These are phyloP conservation scores for Tetrapyrgos nigripes DNA, from an alignment of 1,284 basidiomycete species.

Conservation along the genomic window DNA sequence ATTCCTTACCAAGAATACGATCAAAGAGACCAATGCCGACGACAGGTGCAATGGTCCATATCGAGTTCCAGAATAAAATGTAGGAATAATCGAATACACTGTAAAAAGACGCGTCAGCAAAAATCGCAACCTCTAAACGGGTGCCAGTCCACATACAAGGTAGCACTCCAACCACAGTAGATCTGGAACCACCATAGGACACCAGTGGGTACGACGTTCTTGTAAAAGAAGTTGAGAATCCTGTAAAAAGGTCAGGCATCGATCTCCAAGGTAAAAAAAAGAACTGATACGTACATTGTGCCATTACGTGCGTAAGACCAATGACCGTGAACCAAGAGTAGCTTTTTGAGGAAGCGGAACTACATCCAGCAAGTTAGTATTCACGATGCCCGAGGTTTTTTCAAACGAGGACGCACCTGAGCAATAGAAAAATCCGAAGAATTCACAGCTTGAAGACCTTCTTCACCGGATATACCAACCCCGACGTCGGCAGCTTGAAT, in stretches of 20 bases:
- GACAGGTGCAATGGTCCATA: conserved; percentile 96
- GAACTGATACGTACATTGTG: conserved; percentile 66
- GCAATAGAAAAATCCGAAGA: conserved; percentile 97
- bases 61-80: conserved; percentile 97
- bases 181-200: conserved; percentile 99
- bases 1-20: conserved; percentile 77
- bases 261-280: not conserved
- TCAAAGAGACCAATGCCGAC: conserved; percentile 96
- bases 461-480: conserved; percentile 95
- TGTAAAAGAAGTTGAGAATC: conserved; percentile 99
- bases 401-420: conserved; percentile 57
- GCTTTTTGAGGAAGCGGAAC: conserved; percentile 92
- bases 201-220: conserved; percentile 95
- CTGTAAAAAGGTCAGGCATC: conserved; percentile 41
- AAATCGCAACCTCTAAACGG: not conserved
- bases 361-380: conserved; percentile 32
- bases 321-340: conserved; percentile 95
- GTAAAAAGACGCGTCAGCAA: conserved; percentile 8
- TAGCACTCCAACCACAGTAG: conserved; percentile 94
- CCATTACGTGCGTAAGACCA: conserved; percentile 98
- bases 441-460: conserved; percentile 96
- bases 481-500: conserved; percentile 96
- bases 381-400: not conserved
- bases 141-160: conserved; percentile 70
- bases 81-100: conserved; percentile 94